These are phyloP conservation scores for Coelastrella sp. DNA, from an alignment of 139 green algal species.

Conservation along the genomic window DNA sequence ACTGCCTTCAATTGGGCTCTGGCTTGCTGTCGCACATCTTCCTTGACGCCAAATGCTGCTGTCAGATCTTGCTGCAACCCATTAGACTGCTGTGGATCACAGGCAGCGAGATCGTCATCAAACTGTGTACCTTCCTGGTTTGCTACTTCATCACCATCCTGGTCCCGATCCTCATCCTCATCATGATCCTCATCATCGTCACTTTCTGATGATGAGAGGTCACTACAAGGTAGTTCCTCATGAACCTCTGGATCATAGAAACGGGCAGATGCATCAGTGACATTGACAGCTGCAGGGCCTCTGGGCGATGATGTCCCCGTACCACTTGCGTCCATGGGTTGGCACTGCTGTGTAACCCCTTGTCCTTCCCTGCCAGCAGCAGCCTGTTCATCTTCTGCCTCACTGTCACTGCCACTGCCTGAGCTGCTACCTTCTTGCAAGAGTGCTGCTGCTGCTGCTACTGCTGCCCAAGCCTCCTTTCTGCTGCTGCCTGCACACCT, in stretches of 20 bases:
- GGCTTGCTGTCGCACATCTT: too few species aligned
- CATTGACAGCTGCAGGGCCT: not conserved
- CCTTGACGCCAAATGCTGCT: too few species aligned
- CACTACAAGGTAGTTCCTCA: slow-evolving; percentile 25
- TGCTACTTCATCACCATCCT: not conserved
- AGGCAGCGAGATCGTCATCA: too few species aligned
- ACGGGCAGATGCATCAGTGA: not conserved
- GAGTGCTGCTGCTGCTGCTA: not conserved
- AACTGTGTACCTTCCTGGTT: too few species aligned
- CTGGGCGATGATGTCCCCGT: not conserved
- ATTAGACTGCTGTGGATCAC: too few species aligned
- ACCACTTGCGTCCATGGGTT: not conserved
- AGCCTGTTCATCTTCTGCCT: not conserved
- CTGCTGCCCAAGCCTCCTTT: not conserved
- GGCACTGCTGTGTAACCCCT: too few species aligned
- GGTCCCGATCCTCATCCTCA: not conserved
- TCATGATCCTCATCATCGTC: not conserved
- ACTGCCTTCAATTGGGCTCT: too few species aligned
- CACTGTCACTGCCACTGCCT: slow-evolving; percentile 6
- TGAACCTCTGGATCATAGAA: slow-evolving; percentile 31
- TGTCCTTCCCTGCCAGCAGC: not conserved
- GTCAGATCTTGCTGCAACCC: too few species aligned
- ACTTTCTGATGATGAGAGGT: not conserved
- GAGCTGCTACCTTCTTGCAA: not conserved
- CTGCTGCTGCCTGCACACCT: not conserved